Evolutionary conservation across 495 filamentous ascomycete genomes (phyloP).

Genomic region (Geopyxis carbonaria): DNA sequence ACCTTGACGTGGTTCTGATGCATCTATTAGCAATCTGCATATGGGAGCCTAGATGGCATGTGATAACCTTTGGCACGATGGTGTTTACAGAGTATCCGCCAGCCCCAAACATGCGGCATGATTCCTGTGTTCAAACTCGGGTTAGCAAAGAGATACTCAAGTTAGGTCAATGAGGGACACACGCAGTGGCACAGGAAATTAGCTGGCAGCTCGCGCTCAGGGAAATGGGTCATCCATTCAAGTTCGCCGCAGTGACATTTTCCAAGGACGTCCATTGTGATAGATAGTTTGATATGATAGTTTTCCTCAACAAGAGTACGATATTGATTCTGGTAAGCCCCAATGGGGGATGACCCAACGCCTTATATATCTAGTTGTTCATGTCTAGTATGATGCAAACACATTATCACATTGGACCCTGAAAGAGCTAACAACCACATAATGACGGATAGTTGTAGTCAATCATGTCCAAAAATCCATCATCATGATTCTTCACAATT

Average conservation of each 20-base stretch:
- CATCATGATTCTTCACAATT: no score
- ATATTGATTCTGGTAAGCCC: no score
- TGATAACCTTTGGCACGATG: slow-evolving; percentile 12
- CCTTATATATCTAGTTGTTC: no score
- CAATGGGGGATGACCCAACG: no score
- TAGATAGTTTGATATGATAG: no score
- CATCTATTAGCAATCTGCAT: not conserved
- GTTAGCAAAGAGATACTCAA: no score
- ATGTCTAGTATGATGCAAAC: no score
- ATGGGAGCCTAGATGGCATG: not conserved
- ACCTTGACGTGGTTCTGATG: slow-evolving; percentile 11
- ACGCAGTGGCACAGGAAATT: slow-evolving; percentile 17
- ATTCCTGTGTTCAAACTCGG: not conserved
- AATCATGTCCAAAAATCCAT: no score
- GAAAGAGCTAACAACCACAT: no score
- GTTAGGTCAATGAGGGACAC: not conserved
- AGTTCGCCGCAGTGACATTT: slow-evolving; percentile 17
- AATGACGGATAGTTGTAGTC: no score
- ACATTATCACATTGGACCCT: no score
- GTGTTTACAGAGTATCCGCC: slow-evolving; percentile 17
- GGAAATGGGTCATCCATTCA: slow-evolving; percentile 11
- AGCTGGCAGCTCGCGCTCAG: slow-evolving; percentile 4
- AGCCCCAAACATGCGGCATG: slow-evolving; percentile 14
- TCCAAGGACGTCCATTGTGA: slow-evolving; percentile 11
- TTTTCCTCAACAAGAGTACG: no score